Conservation (phyloP, 371 early-diverging fungal species). For the Mucor ambiguus region DNA sequence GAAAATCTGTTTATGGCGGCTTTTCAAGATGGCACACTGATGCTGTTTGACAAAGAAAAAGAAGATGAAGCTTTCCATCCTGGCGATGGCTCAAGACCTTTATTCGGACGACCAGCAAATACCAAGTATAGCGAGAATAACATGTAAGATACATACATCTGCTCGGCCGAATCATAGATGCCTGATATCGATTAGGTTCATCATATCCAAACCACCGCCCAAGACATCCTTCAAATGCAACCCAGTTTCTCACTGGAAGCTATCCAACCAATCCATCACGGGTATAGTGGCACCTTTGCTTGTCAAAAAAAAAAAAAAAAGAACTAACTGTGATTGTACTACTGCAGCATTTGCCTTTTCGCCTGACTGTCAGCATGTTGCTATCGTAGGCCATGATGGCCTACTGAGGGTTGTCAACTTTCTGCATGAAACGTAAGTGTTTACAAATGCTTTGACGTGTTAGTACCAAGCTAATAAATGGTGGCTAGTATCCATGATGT, state of each 20-base stretch:
- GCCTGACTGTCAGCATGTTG: conserved; percentile 85
- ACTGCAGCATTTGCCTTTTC: conserved; percentile 77
- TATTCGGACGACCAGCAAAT: background rate
- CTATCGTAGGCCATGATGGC: conserved; percentile 80
- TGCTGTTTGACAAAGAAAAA: conserved; percentile 87
- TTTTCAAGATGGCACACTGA: conserved; percentile 75
- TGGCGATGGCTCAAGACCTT: conserved; percentile 20
- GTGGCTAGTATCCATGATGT: conserved; percentile 63
- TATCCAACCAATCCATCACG: conserved; percentile 66
- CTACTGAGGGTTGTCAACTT: conserved; percentile 75
- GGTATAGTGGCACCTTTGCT: conserved; percentile 35
- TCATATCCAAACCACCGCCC: conserved; percentile 51
- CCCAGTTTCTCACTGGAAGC: conserved; percentile 75
- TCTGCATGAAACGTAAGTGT: conserved; percentile 55
- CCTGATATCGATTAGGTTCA: conserved; percentile 46
- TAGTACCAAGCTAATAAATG: too few species aligned
- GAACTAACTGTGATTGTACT: background rate
- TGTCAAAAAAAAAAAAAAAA: background rate
- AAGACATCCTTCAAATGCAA: conserved; percentile 65
- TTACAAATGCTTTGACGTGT: background rate
- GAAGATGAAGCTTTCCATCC: conserved; percentile 69
- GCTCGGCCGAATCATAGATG: background rate
- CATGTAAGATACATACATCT: background rate
- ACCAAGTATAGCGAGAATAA: conserved; percentile 7
- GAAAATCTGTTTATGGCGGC: conserved; percentile 86